Base-by-base conservation (phyloP, 2,329 filamentous ascomycete genomes). In the Fusarium domesticum region DNA sequence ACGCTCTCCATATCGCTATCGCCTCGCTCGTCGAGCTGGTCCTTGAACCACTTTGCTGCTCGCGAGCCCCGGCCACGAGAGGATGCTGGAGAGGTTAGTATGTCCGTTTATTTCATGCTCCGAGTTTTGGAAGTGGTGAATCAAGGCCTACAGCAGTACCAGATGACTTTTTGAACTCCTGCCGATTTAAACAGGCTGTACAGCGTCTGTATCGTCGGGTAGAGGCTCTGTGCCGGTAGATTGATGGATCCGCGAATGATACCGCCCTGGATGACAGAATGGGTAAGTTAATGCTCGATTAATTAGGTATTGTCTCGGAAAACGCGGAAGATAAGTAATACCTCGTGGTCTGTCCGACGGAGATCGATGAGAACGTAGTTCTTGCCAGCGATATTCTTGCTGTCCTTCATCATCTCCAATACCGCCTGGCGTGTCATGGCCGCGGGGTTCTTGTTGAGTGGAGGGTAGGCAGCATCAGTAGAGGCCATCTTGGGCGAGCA, bases 21-120 rank as follows among this genome's bases (percentile, higher is more conserved):
- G 1, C 59, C 56, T 28, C 69, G 57, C 1, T 72, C 64, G 3
- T 61, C 56, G 20, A 81, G 60, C 45, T 78, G 67, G 56, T 82
- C 78, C 4, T 65, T 66, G 54, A 82, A 75, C 78, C 77, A 82
- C 6, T 68, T 70, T 2, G 75, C 76, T 2, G 74, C 71, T n/a
- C 78, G 69, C 3, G 68, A 73, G 3, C 78, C 80, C 3, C 79
- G 73, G 5, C 78, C 78, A 3, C 52, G 50, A 2, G 75, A 81
- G 2, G 79, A 81, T 3, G 73, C 79, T 82, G 42, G 4, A 7
- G 15, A n/a, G n/a, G n/a, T n/a, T n/a, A n/a, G 42, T n/a, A 37
- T 17, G 10, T 16, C 20, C 16, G 6, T 23, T 18, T 15, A 10
- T 1, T 38, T 25, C 4, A 34, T 38, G 23, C 18, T 25, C 15